These are phyloP conservation scores for Scheffersomyces titani DNA, from an alignment of 1,139 yeast genomes.

Conservation along the genomic window DNA sequence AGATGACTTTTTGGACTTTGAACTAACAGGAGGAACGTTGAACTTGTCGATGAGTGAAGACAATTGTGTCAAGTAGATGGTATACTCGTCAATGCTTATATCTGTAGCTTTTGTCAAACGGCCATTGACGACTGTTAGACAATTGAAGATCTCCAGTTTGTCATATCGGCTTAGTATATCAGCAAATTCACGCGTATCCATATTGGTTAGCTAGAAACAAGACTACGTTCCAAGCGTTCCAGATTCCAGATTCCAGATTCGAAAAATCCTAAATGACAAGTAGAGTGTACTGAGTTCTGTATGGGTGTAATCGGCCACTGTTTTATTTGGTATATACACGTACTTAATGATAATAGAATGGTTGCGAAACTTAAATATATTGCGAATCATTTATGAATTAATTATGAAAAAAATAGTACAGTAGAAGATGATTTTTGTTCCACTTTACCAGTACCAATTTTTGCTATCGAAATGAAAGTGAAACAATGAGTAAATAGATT, in stretches of 20 bases:
- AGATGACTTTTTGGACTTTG: not conserved
- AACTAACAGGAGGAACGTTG: slow-evolving; percentile 5
- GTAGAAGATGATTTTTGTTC: too few species aligned
- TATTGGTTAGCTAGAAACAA: not conserved
- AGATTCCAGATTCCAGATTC: not conserved
- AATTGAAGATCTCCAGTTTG: slow-evolving; percentile 23
- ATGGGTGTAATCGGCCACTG: too few species aligned
- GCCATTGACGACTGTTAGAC: slow-evolving; percentile 24
- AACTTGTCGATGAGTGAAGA: slow-evolving; percentile 11
- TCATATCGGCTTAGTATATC: slow-evolving; percentile 19
- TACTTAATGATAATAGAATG: not conserved
- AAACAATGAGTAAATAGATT: too few species aligned
- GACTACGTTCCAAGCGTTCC: not conserved
- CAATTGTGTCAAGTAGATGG: slow-evolving; percentile 10
- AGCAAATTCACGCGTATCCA: slow-evolving; percentile 14
- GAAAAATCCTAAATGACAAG: not conserved
- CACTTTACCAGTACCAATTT: too few species aligned
- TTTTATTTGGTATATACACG: not conserved
- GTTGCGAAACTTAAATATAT: too few species aligned
- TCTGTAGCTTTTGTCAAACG: slow-evolving; percentile 14
- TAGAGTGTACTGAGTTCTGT: not conserved
- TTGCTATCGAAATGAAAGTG: too few species aligned
- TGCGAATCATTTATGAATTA: too few species aligned
- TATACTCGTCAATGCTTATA: slow-evolving; percentile 10
- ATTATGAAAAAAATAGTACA: too few species aligned